Base-by-base conservation (phyloP, 768 basidiomycete genomes). In the Mycena olivaceomarginata region DNA sequence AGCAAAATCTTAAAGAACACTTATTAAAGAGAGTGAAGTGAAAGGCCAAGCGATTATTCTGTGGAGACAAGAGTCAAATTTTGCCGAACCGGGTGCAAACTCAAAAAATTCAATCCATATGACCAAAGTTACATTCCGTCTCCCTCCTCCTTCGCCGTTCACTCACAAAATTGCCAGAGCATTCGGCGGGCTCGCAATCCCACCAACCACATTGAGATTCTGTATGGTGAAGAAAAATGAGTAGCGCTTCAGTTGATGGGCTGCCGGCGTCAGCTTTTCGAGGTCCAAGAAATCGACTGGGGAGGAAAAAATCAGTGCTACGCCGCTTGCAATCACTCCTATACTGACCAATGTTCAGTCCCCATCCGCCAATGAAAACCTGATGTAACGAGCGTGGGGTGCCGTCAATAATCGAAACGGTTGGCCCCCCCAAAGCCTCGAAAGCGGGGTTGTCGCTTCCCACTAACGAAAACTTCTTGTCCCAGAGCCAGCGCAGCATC, bases 401-500 rank as follows among this genome's bases (percentile, higher is more conserved):
- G 0, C 71, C 64, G 8, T 18, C 25, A 13, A 72, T 66, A 12
- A 22, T 43, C 10, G 7, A n/a, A 15, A 7, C 40, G 13, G 20
- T 6, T 18, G 74, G 56, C 15, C 22, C 13, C 4, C 31, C 31
- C 31, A 53, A 12, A 15, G 53, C 22, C 46, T 79, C 77, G 37
- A 76, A 67, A 13, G 64, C 37, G 45, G 69, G 75, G 31, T 79
- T 76, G 20, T 78, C 77, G 37, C 59, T 60, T 13, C 77, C 77
- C 1, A 78, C 69, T 5, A 78, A 11, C 10, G 74, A 53, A 18
- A 78, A 37, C 43, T 78, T 78, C 64, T 75, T 78, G 12, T 76
- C 77, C 75, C 75, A 79, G 18, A 79, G 48, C 77, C 77, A 79
- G n/a, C 66, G 45, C 39, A 79, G 53, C 57, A 59, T 72, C 18